phyloP scores from a whole-genome alignment of 768 basidiomycete species.

The Russula lepida region DNA sequence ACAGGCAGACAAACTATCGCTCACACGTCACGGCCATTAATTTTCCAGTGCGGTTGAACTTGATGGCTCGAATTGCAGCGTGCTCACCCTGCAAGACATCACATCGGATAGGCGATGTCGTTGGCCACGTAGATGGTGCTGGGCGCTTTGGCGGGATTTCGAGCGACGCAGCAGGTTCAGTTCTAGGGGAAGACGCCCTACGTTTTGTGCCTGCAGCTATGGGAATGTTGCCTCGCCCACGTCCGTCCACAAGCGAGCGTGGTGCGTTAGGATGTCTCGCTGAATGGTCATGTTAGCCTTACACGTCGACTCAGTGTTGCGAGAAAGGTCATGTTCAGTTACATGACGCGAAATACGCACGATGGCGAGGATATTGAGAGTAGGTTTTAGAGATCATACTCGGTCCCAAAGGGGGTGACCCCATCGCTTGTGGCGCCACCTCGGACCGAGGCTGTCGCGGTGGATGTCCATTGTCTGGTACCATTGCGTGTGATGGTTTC shows the following conservation, averaged over 20 bases:
- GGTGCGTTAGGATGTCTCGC: not conserved
- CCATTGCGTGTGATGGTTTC: not conserved
- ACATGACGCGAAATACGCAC: slow-evolving; percentile 2
- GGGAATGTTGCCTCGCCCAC: not conserved
- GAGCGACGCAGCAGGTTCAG: not conserved
- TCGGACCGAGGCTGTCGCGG: slow-evolving; percentile 14
- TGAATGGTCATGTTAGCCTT: not conserved
- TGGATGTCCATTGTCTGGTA: not conserved
- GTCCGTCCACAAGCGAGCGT: slow-evolving; percentile 2
- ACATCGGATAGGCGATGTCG: slow-evolving; percentile 32
- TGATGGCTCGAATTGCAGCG: slow-evolving; percentile 39
- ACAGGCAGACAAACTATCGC: slow-evolving; percentile 23
- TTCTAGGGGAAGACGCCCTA: slow-evolving; percentile 16
- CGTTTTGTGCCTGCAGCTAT: slow-evolving; percentile 15
- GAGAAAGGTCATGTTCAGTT: not conserved
- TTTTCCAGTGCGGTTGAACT: slow-evolving; percentile 46
- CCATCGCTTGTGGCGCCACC: not conserved
- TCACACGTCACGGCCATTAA: slow-evolving; percentile 51
- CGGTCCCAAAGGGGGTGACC: not conserved
- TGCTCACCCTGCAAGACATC: slow-evolving; percentile 39
- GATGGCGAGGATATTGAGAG: slow-evolving; percentile 5
- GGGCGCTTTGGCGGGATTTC: slow-evolving; percentile 24
- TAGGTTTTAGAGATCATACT: not conserved
- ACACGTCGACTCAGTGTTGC: not conserved
- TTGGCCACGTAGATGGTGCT: slow-evolving; percentile 41